phyloP scores from a whole-genome alignment of 2,329 filamentous ascomycete species.

The Stachybotrys elegans region DNA sequence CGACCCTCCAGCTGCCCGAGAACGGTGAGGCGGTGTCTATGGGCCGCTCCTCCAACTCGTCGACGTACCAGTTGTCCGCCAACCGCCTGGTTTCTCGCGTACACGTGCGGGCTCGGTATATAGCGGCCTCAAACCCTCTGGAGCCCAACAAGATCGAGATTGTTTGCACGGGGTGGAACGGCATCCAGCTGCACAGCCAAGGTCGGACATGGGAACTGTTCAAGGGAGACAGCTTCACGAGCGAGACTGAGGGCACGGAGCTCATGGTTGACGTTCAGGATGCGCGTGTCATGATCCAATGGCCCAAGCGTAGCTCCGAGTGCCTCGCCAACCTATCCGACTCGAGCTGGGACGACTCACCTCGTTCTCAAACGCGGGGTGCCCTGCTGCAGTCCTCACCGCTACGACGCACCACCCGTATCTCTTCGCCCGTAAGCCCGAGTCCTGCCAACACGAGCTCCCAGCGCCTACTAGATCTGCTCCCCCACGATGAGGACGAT shows the following conservation, averaged over 20 bases:
- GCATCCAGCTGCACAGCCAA: slow-evolving; percentile 86
- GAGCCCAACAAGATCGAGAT: slow-evolving; percentile 79
- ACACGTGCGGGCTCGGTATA: slow-evolving; percentile 83
- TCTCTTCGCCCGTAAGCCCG: slow-evolving; percentile 71
- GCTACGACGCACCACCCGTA: slow-evolving; percentile 49
- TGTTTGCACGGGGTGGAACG: slow-evolving; percentile 93
- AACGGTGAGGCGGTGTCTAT: slow-evolving; percentile 80
- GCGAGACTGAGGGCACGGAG: slow-evolving; percentile 79
- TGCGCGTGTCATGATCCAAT: slow-evolving; percentile 80
- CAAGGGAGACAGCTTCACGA: slow-evolving; percentile 86
- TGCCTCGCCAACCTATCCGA: slow-evolving; percentile 52
- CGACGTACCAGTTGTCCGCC: slow-evolving; percentile 88
- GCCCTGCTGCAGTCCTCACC: slow-evolving; percentile 55
- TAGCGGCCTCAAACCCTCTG: slow-evolving; percentile 61
- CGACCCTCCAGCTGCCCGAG: slow-evolving; percentile 73
- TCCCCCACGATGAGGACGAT: slow-evolving; percentile 25
- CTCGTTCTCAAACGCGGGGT: slow-evolving; percentile 26
- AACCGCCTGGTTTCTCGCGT: slow-evolving; percentile 91
- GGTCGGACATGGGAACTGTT: slow-evolving; percentile 78
- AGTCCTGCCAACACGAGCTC: slow-evolving; percentile 43
- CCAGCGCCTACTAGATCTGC: slow-evolving; percentile 38
- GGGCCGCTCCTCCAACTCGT: slow-evolving; percentile 91
- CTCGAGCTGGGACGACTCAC: slow-evolving; percentile 66
- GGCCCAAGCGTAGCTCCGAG: slow-evolving; percentile 61
- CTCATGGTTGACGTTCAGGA: slow-evolving; percentile 97